Base-by-base conservation (phyloP, 1,284 basidiomycete genomes). In the Cryptococcus deneoformans region DNA sequence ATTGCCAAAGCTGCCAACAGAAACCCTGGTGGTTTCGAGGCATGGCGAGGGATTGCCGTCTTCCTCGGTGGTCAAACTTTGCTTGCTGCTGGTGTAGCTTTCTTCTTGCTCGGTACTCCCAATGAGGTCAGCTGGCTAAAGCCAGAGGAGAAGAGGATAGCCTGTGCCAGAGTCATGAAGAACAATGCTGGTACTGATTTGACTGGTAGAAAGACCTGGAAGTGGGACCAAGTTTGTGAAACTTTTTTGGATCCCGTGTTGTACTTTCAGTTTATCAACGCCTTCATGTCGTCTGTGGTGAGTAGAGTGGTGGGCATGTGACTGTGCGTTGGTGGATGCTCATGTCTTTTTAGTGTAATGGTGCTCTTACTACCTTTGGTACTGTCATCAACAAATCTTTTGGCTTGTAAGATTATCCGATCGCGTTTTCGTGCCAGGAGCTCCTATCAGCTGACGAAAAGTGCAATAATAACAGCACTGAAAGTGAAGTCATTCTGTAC, bases 31-130 rank as follows among this genome's bases (percentile, higher is more conserved):
- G 66, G 66, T 12, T 62, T 67, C 40, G 66, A 57, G 14, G 63
- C 69, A 3, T 71, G 69, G 65, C 49, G 62, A 40, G 65, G 64
- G 3, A 70, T 73, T 57, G 63, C 64, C 29, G 56, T 70, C 45
- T 73, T 72, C 68, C 65, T 72, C 10, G 73, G 71, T 14, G 71
- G 66, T 0, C 57, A 69, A 14, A 70, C 71, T 8, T 42, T 67
- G 34, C 20, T 75, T 20, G 62, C 61, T 9, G 52, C 65, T 5
- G 43, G 57, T 1, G 45, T 69, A 45, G 63, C 63, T 46, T 66
- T 59, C 50, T 65, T 67, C 51, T 59, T 68, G 51, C 63, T 72
- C 36, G 70, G 71, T 12, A 67, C 67, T 10, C 70, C 71, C 6
- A 63, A 61, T 47, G 71, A 71, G 43, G 70, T 69, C 29, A 60